Base-by-base conservation (phyloP, 768 basidiomycete species). In the Termitomyces sp. region DNA sequence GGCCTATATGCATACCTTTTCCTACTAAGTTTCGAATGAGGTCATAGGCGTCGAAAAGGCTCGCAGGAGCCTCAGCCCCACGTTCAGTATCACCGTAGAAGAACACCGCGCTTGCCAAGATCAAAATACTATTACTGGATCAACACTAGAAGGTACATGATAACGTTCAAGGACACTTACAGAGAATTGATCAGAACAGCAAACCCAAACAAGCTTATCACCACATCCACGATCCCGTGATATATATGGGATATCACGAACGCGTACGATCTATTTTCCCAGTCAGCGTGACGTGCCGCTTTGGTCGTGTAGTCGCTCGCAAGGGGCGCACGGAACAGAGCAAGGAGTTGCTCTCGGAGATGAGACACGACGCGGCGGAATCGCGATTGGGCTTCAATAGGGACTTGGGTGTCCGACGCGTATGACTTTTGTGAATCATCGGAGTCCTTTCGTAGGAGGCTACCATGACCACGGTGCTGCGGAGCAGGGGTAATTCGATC, bases 181-280 rank as follows among this genome's bases (percentile, higher is more conserved):
- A 90, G 68, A 7, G 92, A 83, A 70, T 98, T 98, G 69, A 96
- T 94, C 27, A 92, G 74, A 18, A 96, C 84, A 0, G 95, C 95
- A 66, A 96, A 86, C 0, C 91, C 89, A 32, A 96, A 76, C 40
- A 98, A 73, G 64, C 84, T 86, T 32, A 77, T 67, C 24, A 85
- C 79, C 14, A 94, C 76, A 66, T 95, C 89, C 53, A 82, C 72
- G 64, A 82, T 80, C 0, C 82, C 83, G 58, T 90, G 87, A 58
- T 79, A 80, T 27, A 91, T 71, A 68, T 92, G 89, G 0, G 84
- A 79, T 27, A 68, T 74, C 22, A 91, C 72, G 58, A 90, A 87
- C 36, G 65, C 67, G 16, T 81, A 72, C 0, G 79, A 59, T 61
- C 84, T 84, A 64, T 89, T 87, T 61, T 83, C 75, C 62, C 79